Percentiles rank a stretch among this genome's conserved stretches.
Conservation (phyloP, 2,329 filamentous ascomycete species). For the Penicillium digitatum region DNA sequence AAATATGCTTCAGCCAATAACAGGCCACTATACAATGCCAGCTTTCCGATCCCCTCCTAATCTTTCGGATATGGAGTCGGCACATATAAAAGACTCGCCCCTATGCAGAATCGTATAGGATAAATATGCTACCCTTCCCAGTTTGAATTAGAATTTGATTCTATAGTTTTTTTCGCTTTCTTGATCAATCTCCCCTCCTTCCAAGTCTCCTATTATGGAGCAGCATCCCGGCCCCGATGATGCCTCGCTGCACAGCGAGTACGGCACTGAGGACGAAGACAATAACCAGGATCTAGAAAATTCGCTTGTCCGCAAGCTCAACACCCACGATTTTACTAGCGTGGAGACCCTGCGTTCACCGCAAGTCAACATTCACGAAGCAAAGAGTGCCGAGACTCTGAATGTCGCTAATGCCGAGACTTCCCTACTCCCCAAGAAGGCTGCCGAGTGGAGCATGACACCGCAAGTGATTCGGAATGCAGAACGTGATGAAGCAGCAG, state of each 20-base stretch:
- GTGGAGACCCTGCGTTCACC: slow-evolving; percentile 16
- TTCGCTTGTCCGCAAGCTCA: slow-evolving; percentile 1
- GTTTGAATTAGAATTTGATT: not conserved
- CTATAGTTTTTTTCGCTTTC: not conserved
- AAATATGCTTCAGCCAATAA: not conserved
- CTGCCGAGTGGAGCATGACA: slow-evolving; percentile 47
- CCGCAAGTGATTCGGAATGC: slow-evolving; percentile 42
- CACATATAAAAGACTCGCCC: not conserved
- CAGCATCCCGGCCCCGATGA: slow-evolving; percentile 4
- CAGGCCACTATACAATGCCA: not conserved
- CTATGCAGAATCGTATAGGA: not conserved
- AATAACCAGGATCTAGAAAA: not conserved
- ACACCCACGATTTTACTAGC: slow-evolving; percentile 7
- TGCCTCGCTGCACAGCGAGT: slow-evolving; percentile 4
- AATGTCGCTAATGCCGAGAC: slow-evolving; percentile 5
- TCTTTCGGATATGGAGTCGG: slow-evolving; percentile 4
- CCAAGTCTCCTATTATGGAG: slow-evolving; percentile 9
- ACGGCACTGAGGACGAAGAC: not conserved
- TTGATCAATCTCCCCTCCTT: slow-evolving; percentile 3
- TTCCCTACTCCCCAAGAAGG: slow-evolving; percentile 21
- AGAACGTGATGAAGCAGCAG: slow-evolving; percentile 10
- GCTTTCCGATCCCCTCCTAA: not conserved
- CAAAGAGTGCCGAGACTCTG: slow-evolving; percentile 22
- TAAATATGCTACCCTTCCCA: not conserved
- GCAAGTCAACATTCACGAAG: slow-evolving; percentile 18